A percentile compares a stretch with the other conserved stretches of the same genome.
These are phyloP conservation scores for Ascochyta fabae DNA, from an alignment of 2,329 filamentous ascomycete genomes.

Conservation along the genomic window DNA sequence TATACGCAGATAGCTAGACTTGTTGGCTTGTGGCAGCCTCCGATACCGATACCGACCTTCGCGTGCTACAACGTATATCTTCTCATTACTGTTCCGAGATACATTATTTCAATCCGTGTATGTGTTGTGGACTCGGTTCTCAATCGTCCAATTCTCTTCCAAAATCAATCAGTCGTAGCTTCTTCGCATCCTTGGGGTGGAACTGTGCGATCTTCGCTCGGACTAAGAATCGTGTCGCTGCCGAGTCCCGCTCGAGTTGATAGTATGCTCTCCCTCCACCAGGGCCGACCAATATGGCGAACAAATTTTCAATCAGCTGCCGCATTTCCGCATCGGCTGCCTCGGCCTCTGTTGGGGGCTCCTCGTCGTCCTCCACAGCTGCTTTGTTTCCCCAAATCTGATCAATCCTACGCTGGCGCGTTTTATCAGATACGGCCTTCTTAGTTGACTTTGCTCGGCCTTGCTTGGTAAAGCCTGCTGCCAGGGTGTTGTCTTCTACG, in stretches of 20 bases:
- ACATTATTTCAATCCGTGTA: neutral
- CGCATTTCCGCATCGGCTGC: slow-evolving; percentile 57
- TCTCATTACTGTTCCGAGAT: neutral
- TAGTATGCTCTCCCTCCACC: slow-evolving; percentile 54
- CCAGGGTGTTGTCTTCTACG: slow-evolving; percentile 62
- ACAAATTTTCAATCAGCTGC: slow-evolving; percentile 54
- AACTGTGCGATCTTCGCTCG: slow-evolving; percentile 63
- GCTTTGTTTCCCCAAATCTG: slow-evolving; percentile 54
- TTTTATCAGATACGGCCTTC: slow-evolving; percentile 39
- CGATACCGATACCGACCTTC: neutral
- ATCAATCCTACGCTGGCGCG: slow-evolving; percentile 59
- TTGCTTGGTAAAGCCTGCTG: slow-evolving; percentile 60
- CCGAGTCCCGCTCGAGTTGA: slow-evolving; percentile 57
- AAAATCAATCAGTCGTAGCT: slow-evolving; percentile 61
- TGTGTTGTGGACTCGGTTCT: slow-evolving; percentile 5
- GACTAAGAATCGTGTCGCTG: slow-evolving; percentile 60
- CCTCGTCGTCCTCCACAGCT: slow-evolving; percentile 29
- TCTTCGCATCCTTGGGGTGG: slow-evolving; percentile 60
- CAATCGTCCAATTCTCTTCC: slow-evolving; percentile 50
- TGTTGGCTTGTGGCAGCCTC: neutral
- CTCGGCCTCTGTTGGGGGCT: slow-evolving; percentile 53
- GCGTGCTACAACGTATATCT: neutral
- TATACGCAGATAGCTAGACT: neutral
- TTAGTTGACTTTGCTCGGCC: slow-evolving; percentile 55
- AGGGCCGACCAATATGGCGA: slow-evolving; percentile 50